These are phyloP conservation scores for Cytospora mali DNA, from an alignment of 2,329 filamentous ascomycete genomes.

Conservation along the genomic window DNA sequence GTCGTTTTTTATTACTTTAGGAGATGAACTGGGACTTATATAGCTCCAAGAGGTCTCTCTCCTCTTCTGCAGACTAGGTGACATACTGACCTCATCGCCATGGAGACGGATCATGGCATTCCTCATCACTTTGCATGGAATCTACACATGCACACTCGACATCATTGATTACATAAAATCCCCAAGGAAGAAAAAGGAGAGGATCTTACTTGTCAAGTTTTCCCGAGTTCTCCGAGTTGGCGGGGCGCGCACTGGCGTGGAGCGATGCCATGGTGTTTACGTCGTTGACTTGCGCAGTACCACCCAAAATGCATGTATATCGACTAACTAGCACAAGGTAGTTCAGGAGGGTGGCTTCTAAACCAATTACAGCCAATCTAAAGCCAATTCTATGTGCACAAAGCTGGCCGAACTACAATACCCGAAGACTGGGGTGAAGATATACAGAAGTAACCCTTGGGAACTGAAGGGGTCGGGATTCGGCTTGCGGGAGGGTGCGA, in stretches of 20 bases:
- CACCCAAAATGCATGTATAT: background rate
- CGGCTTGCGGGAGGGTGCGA: background rate
- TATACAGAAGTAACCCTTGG: too few relatives aligned
- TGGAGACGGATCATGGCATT: background rate
- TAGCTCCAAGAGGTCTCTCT: background rate
- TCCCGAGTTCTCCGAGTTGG: background rate
- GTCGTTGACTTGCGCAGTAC: background rate
- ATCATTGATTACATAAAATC: background rate
- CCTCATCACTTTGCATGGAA: background rate
- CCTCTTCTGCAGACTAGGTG: background rate
- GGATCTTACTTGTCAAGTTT: background rate
- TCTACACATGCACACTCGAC: background rate
- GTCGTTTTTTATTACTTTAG: too few relatives aligned
- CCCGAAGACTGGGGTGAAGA: too few relatives aligned
- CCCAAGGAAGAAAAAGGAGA: background rate
- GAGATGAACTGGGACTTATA: constrained; percentile 1
- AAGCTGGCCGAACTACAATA: too few relatives aligned
- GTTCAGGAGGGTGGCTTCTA: too few relatives aligned
- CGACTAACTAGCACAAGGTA: too few relatives aligned
- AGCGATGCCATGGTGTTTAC: background rate
- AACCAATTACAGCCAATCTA: background rate
- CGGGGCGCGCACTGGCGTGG: background rate
- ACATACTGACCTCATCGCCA: constrained; percentile 14
- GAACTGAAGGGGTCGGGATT: too few relatives aligned
- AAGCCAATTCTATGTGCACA: background rate